Evolutionary conservation across 495 filamentous ascomycete species (phyloP).

Genomic region (Aspergillus steynii): DNA sequence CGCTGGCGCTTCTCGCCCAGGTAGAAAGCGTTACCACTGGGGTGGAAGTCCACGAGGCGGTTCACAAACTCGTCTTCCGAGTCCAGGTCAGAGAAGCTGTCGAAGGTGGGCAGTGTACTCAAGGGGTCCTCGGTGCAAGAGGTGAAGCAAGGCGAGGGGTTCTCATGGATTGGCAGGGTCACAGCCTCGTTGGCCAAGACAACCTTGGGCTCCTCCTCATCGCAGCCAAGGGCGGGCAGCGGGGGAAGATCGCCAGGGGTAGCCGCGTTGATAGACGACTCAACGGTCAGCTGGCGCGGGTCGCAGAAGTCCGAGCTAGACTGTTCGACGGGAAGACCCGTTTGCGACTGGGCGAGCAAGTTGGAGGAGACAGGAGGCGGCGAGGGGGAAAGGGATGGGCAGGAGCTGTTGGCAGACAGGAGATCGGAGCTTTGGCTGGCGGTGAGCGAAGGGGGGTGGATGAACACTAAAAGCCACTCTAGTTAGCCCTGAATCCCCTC

Average conservation of each 20-base stretch:
- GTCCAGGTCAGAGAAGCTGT: slow-evolving; percentile 87
- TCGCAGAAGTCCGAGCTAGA: slow-evolving; percentile 75
- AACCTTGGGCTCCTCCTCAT: slow-evolving; percentile 76
- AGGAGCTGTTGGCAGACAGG: slow-evolving; percentile 64
- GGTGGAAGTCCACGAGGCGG: slow-evolving; percentile 70
- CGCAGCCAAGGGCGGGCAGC: slow-evolving; percentile 66
- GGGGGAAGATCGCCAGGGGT: slow-evolving; percentile 66
- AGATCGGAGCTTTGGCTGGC: slow-evolving; percentile 67
- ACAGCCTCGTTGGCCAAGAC: slow-evolving; percentile 66
- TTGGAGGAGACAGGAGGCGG: slow-evolving; percentile 69
- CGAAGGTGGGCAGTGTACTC: slow-evolving; percentile 71
- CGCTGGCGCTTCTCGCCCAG: slow-evolving; percentile 77
- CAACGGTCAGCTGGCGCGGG: slow-evolving; percentile 86
- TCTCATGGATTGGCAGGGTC: slow-evolving; percentile 54
- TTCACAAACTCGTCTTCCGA: slow-evolving; percentile 87
- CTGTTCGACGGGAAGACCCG: slow-evolving; percentile 39
- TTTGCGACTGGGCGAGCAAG: slow-evolving; percentile 64
- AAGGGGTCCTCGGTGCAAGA: slow-evolving; percentile 52
- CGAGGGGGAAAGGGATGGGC: slow-evolving; percentile 80
- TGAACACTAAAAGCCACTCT: slow-evolving; percentile 61
- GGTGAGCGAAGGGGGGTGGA: slow-evolving; percentile 70
- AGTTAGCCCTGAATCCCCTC: slow-evolving; percentile 28
- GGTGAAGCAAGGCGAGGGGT: slow-evolving; percentile 47
- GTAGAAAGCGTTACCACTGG: slow-evolving; percentile 58
- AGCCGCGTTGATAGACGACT: slow-evolving; percentile 52